Conservation (phyloP, 805 yeast genomes). For the Starmerella geochares region DNA sequence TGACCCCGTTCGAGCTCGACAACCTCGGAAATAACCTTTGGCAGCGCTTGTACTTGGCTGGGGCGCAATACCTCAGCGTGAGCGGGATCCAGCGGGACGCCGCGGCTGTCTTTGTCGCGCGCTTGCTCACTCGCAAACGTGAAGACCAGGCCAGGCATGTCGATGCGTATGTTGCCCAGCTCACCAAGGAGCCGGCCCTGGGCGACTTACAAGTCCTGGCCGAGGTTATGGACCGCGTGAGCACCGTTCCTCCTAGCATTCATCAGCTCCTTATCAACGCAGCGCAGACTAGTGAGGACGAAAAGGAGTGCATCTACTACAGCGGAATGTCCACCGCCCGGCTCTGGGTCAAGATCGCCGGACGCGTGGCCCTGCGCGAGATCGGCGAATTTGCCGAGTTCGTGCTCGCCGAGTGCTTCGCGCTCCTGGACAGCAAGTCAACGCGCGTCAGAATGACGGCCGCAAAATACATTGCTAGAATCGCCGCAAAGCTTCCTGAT, state of each 20-base stretch:
- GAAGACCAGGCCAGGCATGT: constrained; percentile 4
- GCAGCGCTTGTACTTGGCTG: constrained; percentile 33
- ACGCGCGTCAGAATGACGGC: constrained; percentile 51
- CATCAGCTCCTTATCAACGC: not conserved
- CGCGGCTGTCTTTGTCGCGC: constrained; percentile 43
- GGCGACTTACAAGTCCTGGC: constrained; percentile 15
- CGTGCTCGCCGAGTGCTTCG: constrained; percentile 43
- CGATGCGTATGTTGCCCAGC: not conserved
- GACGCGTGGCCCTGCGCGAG: constrained; percentile 34
- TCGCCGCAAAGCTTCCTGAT: constrained; percentile 32
- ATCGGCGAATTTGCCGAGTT: constrained; percentile 31
- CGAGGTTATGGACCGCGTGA: constrained; percentile 13
- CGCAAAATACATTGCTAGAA: constrained; percentile 54
- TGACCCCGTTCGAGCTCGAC: constrained; percentile 63
- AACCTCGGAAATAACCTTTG: constrained; percentile 32
- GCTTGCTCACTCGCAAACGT: constrained; percentile 40
- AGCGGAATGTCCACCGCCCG: not conserved
- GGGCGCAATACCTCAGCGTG: constrained; percentile 31
- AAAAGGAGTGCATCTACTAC: not conserved
- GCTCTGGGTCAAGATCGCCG: constrained; percentile 31
- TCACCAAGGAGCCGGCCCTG: not conserved
- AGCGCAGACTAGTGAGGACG: not conserved
- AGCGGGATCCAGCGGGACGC: constrained; percentile 53
- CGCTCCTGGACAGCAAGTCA: constrained; percentile 39
- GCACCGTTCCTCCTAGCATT: constrained; percentile 1